A percentile compares a stretch with the other conserved stretches of the same genome.
Conservation (phyloP, 805 yeast genomes). For the Candida maltosa region DNA sequence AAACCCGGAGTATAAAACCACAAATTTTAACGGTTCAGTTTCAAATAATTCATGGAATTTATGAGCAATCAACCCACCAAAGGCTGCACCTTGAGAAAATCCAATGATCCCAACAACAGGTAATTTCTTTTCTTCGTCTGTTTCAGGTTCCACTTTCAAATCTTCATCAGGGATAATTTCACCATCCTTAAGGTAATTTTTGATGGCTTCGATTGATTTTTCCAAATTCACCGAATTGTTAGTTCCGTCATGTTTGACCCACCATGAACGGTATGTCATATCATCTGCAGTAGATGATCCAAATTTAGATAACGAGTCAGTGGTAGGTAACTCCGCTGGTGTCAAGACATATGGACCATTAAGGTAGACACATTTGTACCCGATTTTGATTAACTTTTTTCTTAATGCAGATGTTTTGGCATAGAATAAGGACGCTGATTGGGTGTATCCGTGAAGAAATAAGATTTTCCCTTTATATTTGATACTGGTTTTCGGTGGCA, state of each 20-base stretch:
- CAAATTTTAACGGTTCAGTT: conserved; percentile 54
- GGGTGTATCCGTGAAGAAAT: conserved; percentile 91
- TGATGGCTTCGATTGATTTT: conserved; percentile 46
- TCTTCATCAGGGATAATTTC: conserved; percentile 41
- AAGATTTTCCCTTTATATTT: conserved; percentile 49
- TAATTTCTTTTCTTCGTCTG: conserved; percentile 19
- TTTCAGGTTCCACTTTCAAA: conserved; percentile 15
- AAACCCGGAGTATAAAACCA: conserved; percentile 71
- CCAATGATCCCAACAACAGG: conserved; percentile 90
- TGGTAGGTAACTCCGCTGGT: conserved; percentile 72
- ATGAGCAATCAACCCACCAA: conserved; percentile 68
- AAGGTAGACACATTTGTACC: conserved; percentile 70
- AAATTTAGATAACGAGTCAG: conserved; percentile 51
- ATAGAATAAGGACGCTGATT: conserved; percentile 78
- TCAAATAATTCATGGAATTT: conserved; percentile 55
- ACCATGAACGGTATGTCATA: conserved; percentile 66
- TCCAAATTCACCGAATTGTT: conserved; percentile 48
- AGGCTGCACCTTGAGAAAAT: conserved; percentile 92
- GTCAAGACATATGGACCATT: conserved; percentile 73
- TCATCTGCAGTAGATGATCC: conserved; percentile 32
- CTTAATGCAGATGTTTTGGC: conserved; percentile 88
- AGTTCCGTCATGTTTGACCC: conserved; percentile 48
- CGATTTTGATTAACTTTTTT: conserved; percentile 62
- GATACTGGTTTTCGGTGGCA: conserved; percentile 1
- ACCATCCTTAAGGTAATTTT: conserved; percentile 51